A percentile compares a stretch with the other conserved stretches of the same genome.
phyloP scores from a whole-genome alignment of 441 rosid genomes.

The Arabidopsis lyrata region DNA sequence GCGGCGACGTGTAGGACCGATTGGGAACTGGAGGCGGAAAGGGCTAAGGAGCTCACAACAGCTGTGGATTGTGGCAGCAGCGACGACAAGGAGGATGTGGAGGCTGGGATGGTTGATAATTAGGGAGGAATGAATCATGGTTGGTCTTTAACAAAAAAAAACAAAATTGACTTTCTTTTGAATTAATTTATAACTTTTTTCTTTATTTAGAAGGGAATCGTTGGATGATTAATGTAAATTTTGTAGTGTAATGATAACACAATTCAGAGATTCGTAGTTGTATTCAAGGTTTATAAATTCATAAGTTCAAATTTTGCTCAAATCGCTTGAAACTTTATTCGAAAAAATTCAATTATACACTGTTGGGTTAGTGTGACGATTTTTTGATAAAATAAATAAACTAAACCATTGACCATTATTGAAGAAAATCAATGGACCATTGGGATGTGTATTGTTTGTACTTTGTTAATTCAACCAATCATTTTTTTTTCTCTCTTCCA shows the following conservation, averaged over 20 bases:
- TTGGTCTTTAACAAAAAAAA: background rate
- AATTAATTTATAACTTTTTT: slow-evolving; percentile 31
- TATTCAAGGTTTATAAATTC: background rate
- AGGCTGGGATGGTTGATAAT: slow-evolving; percentile 30
- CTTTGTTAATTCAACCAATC: background rate
- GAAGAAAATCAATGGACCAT: no score
- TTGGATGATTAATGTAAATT: slow-evolving; percentile 32
- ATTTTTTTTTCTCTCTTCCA: no score
- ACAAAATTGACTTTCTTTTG: slow-evolving; percentile 14
- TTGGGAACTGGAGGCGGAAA: slow-evolving; percentile 41
- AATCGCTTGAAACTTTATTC: background rate
- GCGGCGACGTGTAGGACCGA: slow-evolving; percentile 33
- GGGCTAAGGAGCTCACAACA: slow-evolving; percentile 37
- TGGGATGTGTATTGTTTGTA: no score
- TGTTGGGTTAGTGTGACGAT: no score
- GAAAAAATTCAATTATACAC: background rate
- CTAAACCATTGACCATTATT: no score
- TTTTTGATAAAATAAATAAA: no score
- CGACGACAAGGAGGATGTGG: slow-evolving; percentile 23
- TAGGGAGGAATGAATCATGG: slow-evolving; percentile 20
- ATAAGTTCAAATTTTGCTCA: background rate
- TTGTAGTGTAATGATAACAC: slow-evolving; percentile 10
- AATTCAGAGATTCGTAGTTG: slow-evolving; percentile 10
- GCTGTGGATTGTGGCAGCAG: slow-evolving; percentile 16
- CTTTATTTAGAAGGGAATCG: slow-evolving; percentile 8